These are phyloP conservation scores for Corniculantispora saksenae DNA, from an alignment of 2,329 filamentous ascomycete genomes.

Conservation along the genomic window DNA sequence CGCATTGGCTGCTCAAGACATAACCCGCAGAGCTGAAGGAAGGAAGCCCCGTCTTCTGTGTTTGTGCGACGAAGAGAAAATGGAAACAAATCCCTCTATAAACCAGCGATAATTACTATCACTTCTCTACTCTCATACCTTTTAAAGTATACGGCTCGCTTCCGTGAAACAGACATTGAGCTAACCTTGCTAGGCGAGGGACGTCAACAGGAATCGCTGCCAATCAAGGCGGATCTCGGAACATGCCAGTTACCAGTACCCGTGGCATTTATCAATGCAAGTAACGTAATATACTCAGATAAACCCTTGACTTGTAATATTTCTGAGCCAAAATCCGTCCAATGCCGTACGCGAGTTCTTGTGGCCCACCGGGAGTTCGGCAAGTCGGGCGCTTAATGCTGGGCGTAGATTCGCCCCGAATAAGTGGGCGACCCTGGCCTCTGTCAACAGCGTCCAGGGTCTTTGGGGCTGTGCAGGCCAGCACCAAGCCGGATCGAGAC, in stretches of 20 bases:
- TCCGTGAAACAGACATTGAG: too few species aligned
- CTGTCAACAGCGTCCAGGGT: not conserved
- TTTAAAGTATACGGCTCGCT: too few species aligned
- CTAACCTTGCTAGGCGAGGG: too few species aligned
- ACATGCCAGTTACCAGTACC: too few species aligned
- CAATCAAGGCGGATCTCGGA: not conserved
- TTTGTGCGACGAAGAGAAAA: too few species aligned
- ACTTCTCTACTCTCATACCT: too few species aligned
- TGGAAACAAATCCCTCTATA: too few species aligned
- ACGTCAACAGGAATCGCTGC: not conserved
- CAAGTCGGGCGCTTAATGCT: constrained; percentile 16
- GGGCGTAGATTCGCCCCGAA: constrained; percentile 7
- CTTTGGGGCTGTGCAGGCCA: constrained; percentile 11
- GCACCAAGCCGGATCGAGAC: not conserved
- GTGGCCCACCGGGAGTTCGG: constrained; percentile 4
- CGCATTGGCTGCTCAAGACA: too few species aligned
- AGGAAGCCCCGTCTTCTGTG: too few species aligned
- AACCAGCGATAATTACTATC: too few species aligned
- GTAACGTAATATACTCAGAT: not conserved
- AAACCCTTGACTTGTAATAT: not conserved
- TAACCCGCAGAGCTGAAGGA: too few species aligned
- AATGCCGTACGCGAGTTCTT: not conserved
- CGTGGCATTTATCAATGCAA: too few species aligned
- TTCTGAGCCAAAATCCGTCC: not conserved
- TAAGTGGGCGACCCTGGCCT: not conserved